Percentiles rank a stretch among this genome's conserved stretches.
Conservation (phyloP, 2,329 filamentous ascomycete genomes). For the Penicillium italicum region DNA sequence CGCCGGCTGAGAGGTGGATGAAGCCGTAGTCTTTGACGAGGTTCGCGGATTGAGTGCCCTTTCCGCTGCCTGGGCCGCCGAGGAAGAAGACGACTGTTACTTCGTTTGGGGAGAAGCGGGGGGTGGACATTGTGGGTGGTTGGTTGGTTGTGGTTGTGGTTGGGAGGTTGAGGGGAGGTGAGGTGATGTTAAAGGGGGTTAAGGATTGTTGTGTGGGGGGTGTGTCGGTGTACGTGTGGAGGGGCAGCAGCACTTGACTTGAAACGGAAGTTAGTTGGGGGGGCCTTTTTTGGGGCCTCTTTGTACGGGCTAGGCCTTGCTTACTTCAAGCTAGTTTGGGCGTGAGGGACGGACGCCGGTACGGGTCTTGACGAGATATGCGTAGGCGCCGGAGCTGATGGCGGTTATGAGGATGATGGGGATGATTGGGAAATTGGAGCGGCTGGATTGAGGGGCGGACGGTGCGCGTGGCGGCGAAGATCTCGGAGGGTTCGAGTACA, state of each 20-base stretch:
- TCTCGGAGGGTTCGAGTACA: slow-evolving; percentile 17
- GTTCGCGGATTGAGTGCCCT: slow-evolving; percentile 90
- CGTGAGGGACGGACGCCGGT: slow-evolving; percentile 24
- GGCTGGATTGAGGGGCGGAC: slow-evolving; percentile 27
- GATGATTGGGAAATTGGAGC: slow-evolving; percentile 41
- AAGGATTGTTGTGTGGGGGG: slow-evolving; percentile 44
- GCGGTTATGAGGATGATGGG: slow-evolving; percentile 46
- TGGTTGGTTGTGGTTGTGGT: background rate
- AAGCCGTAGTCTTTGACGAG: slow-evolving; percentile 87
- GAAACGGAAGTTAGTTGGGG: slow-evolving; percentile 4
- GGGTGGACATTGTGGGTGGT: slow-evolving; percentile 43
- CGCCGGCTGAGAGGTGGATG: slow-evolving; percentile 87
- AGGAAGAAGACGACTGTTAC: slow-evolving; percentile 97
- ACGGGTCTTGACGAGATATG: slow-evolving; percentile 50
- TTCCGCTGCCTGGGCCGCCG: slow-evolving; percentile 90
- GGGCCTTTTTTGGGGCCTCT: no score
- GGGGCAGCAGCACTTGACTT: slow-evolving; percentile 33
- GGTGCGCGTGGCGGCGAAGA: slow-evolving; percentile 13
- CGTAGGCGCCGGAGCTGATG: slow-evolving; percentile 50
- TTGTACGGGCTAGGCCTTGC: background rate
- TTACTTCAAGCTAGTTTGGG: slow-evolving; percentile 11
- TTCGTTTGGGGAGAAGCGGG: slow-evolving; percentile 72
- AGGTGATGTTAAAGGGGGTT: background rate
- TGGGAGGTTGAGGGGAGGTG: background rate
- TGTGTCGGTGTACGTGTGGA: slow-evolving; percentile 31